A percentile compares a stretch with the other conserved stretches of the same genome.
These are phyloP conservation scores for Fonsecaea monophora DNA, from an alignment of 2,329 filamentous ascomycete genomes.

Conservation along the genomic window DNA sequence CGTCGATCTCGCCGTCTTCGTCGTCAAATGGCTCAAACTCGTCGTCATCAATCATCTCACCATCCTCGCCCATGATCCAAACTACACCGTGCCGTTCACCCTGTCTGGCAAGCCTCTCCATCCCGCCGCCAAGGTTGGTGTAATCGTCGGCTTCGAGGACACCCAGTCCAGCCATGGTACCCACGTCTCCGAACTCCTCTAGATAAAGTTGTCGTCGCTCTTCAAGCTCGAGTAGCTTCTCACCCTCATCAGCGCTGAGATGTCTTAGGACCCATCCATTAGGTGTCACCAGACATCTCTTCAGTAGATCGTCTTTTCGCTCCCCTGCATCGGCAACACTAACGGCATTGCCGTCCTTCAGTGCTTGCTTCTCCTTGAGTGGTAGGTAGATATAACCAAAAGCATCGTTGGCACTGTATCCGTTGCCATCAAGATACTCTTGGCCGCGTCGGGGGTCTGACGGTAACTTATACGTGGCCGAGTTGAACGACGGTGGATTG, in stretches of 20 bases:
- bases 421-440: slow-evolving; percentile 40
- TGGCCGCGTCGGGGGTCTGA: slow-evolving; percentile 38
- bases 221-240: slow-evolving; percentile 54
- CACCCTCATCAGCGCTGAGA: slow-evolving; percentile 54
- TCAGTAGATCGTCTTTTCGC: slow-evolving; percentile 48
- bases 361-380: slow-evolving; percentile 51
- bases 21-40: slow-evolving; percentile 36
- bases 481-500: slow-evolving; percentile 46
- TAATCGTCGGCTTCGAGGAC: slow-evolving; percentile 48
- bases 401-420: slow-evolving; percentile 42
- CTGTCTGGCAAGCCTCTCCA: slow-evolving; percentile 53
- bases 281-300: slow-evolving; percentile 54
- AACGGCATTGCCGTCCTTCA: slow-evolving; percentile 52
- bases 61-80: slow-evolving; percentile 48
- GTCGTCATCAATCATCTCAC: slow-evolving; percentile 34
- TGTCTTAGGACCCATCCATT: slow-evolving; percentile 54
- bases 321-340: slow-evolving; percentile 45
- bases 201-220: slow-evolving; percentile 47
- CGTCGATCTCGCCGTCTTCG: slow-evolving; percentile 33
- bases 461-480: slow-evolving; percentile 38
- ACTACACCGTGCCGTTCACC: slow-evolving; percentile 55
- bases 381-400: slow-evolving; percentile 52
- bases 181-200: slow-evolving; percentile 48
- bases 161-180: slow-evolving; percentile 40
- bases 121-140: slow-evolving; percentile 53